Percentiles rank a stretch among this genome's conserved stretches.
These are phyloP conservation scores for Arxiozyma slooffiae DNA, from an alignment of 1,139 yeast genomes.

Conservation along the genomic window DNA sequence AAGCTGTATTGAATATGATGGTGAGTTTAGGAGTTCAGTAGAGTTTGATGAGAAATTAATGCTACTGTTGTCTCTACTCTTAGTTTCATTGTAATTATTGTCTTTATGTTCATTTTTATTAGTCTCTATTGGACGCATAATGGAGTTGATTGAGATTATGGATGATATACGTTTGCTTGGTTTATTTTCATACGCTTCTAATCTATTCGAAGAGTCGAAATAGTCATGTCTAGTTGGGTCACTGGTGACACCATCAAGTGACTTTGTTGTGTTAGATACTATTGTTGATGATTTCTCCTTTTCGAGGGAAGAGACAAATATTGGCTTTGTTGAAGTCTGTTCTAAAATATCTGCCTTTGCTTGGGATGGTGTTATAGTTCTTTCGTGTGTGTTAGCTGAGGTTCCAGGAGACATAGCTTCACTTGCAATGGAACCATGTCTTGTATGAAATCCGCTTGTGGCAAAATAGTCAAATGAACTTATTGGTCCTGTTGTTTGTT, in stretches of 20 bases:
- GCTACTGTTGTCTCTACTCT: neutral
- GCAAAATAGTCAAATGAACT: slow-evolving; percentile 21
- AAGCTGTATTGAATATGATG: neutral
- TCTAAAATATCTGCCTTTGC: neutral
- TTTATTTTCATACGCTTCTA: neutral
- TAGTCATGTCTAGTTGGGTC: neutral
- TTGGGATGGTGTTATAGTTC: neutral
- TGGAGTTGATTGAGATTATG: slow-evolving; percentile 8
- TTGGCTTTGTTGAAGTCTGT: neutral
- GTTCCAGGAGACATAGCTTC: slow-evolving; percentile 27
- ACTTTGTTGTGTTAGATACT: neutral
- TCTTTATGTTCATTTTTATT: neutral
- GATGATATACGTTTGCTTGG: slow-evolving; percentile 6
- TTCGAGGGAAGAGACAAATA: neutral
- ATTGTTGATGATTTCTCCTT: neutral
- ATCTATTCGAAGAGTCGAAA: neutral
- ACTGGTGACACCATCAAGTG: neutral
- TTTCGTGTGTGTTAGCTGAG: neutral
- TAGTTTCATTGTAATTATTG: neutral
- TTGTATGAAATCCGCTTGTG: slow-evolving; percentile 21
- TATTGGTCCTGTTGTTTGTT: slow-evolving; percentile 9
- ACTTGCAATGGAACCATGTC: slow-evolving; percentile 24
- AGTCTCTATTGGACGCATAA: slow-evolving; percentile 1
- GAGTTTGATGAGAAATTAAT: neutral
- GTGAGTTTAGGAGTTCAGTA: neutral